These are phyloP conservation scores for Tetracladium setigerum DNA, from an alignment of 495 filamentous ascomycete species.

Conservation along the genomic window DNA sequence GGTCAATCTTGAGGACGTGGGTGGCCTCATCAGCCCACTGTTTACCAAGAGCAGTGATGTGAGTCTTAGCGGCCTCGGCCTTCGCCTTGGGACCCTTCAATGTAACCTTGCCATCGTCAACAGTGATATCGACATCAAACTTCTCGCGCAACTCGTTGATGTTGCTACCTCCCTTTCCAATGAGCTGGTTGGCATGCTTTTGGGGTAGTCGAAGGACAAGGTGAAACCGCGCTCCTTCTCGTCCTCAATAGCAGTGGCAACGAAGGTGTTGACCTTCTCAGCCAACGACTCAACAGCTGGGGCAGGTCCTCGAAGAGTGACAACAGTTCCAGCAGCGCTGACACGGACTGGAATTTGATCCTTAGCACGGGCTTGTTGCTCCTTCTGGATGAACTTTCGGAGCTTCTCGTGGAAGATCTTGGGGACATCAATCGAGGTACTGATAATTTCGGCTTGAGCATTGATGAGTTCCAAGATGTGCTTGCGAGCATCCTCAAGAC, in stretches of 20 bases:
- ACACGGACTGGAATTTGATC: slow-evolving; percentile 69
- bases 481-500: slow-evolving; percentile 62
- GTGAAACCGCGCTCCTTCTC: slow-evolving; percentile 84
- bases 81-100: slow-evolving; percentile 54
- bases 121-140: slow-evolving; percentile 94
- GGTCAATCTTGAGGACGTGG: slow-evolving; percentile 77
- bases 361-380: slow-evolving; percentile 58
- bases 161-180: slow-evolving; percentile 86
- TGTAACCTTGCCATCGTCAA: slow-evolving; percentile 63
- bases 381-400: slow-evolving; percentile 64
- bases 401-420: slow-evolving; percentile 71
- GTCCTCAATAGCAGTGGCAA: slow-evolving; percentile 77
- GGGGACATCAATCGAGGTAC: slow-evolving; percentile 59
- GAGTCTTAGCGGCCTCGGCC: slow-evolving; percentile 71
- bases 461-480: slow-evolving; percentile 63
- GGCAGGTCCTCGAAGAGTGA: slow-evolving; percentile 71
- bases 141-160: slow-evolving; percentile 93
- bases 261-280: slow-evolving; percentile 63
- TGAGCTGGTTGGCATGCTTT: slow-evolving; percentile 87
- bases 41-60: slow-evolving; percentile 68
- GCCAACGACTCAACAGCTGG: slow-evolving; percentile 61
- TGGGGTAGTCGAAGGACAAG: slow-evolving; percentile 81
- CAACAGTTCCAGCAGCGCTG: slow-evolving; percentile 41
- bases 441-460: slow-evolving; percentile 61
- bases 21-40: slow-evolving; percentile 83